These are phyloP conservation scores for Nitzschia inconspicua DNA, from an alignment of 108 stramenopile genomes.

Conservation along the genomic window DNA sequence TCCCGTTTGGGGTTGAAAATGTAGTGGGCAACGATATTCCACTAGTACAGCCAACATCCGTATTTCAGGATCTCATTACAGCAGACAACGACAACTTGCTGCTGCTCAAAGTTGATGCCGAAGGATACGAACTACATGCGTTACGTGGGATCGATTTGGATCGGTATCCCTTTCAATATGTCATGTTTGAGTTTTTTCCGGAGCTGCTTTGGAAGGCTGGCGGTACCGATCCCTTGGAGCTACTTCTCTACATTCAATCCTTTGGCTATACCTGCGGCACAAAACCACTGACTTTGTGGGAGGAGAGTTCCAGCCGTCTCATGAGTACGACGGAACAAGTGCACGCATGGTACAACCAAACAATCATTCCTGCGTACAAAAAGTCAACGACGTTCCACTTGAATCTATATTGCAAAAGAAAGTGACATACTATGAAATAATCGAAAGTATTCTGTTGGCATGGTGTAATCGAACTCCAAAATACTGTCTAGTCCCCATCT, in stretches of 20 bases:
- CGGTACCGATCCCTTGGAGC: conserved; percentile 5
- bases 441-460: too few species aligned
- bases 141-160: conserved; percentile 8
- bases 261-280: background rate
- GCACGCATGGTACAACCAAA: too few species aligned
- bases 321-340: too few species aligned
- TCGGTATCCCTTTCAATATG: conserved; percentile 5
- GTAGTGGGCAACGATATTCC: background rate
- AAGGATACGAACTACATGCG: conserved; percentile 13
- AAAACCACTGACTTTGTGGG: too few species aligned
- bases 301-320: too few species aligned
- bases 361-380: too few species aligned
- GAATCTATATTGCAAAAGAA: too few species aligned
- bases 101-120: conserved; percentile 13
- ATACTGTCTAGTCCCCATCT: background rate
- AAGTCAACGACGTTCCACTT: too few species aligned
- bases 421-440: too few species aligned
- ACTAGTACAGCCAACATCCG: background rate
- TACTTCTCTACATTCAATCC: conserved; percentile 1
- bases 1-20: background rate
- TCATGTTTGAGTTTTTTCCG: conserved; percentile 17
- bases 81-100: background rate
- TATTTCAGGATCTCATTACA: background rate
- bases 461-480: background rate
- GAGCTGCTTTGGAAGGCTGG: background rate